Base-by-base conservation (phyloP, 352 stramenopile genomes). In the Elongisporangium anandrum region DNA sequence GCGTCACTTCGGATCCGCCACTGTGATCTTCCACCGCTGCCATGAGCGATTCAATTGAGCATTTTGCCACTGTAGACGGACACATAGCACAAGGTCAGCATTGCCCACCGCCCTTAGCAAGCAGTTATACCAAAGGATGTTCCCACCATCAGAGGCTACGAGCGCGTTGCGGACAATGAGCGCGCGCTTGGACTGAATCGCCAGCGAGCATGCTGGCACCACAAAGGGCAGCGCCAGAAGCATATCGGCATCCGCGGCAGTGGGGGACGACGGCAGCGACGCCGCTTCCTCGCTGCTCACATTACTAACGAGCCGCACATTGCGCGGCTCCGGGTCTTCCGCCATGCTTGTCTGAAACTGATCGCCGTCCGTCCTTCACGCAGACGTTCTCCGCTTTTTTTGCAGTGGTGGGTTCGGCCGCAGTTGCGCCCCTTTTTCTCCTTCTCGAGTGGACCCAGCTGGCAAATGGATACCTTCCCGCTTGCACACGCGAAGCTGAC, bases 111-210 rank as follows among this genome's bases (percentile, higher is more conserved):
- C 12, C n/a, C 29, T 50, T 3, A 48, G 4, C 50, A 56, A 49
- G n/a, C n/a, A n/a, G n/a, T n/a, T n/a, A n/a, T n/a, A n/a, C n/a
- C n/a, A n/a, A n/a, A n/a, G n/a, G n/a, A n/a, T n/a, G n/a, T n/a
- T 24, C n/a, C n/a, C n/a, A 52, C 8, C 53, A 17, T 88, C 84
- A 1, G 79, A 82, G 4, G 73, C 82, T 16, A 92, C 77, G 4
- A 94, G 73, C 12, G 85, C 79, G 50, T 94, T 91, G 56, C 73
- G 77, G 52, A 92, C 72, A 21, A 66, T 50, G 66, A 82, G 65
- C 48, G 86, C 85, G 56, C 82, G 79, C 68, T 84, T 92, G 52
- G 79, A 81, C 58, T 92, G 79, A 26, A 92, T 77, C 57, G 79
- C 72, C 22, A 94, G 62, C 48, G 80, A 79, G 45, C 72, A 81